Conservation (phyloP, 176 grass and related monocot species). For the Chloris gayana region DNA sequence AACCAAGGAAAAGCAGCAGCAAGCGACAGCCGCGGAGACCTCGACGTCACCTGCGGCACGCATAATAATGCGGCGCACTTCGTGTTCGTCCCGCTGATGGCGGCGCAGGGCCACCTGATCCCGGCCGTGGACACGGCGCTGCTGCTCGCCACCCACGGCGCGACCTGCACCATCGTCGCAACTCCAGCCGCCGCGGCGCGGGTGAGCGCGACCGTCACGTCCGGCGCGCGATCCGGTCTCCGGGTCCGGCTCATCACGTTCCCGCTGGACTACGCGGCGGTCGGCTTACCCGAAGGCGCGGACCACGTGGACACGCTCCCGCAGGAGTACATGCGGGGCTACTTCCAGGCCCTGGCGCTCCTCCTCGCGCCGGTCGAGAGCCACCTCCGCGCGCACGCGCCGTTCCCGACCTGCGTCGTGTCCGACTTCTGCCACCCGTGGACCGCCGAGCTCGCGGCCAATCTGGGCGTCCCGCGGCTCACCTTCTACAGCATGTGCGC, state of each 20-base stretch:
- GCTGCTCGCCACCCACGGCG: conserved; percentile 48
- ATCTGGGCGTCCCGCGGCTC: conserved; percentile 53
- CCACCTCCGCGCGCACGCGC: conserved; percentile 36
- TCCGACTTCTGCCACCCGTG: conserved; percentile 56
- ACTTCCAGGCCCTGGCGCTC: conserved; percentile 28
- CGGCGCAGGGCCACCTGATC: conserved; percentile 56
- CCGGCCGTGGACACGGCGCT: conserved; percentile 39
- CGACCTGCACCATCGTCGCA: conserved; percentile 36
- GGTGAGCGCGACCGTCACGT: conserved; percentile 6
- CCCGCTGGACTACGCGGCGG: conserved; percentile 19
- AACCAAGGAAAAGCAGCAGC: not conserved
- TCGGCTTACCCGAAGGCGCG: conserved; percentile 18
- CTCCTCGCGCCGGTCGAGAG: conserved; percentile 30
- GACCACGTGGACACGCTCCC: conserved; percentile 13
- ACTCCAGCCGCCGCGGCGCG: conserved; percentile 37
- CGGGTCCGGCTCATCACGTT: conserved; percentile 12
- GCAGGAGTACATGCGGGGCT: not conserved
- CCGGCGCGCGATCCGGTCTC: not conserved
- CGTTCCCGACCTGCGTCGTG: conserved; percentile 59
- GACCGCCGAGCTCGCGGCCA: conserved; percentile 49
- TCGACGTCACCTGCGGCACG: not conserved
- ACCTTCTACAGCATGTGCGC: conserved; percentile 55
- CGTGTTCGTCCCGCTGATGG: conserved; percentile 52
- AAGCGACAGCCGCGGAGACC: not conserved
- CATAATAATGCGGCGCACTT: conserved; percentile 63